phyloP scores from a whole-genome alignment of 73 alveolate species.

The Effrenium voratum region DNA sequence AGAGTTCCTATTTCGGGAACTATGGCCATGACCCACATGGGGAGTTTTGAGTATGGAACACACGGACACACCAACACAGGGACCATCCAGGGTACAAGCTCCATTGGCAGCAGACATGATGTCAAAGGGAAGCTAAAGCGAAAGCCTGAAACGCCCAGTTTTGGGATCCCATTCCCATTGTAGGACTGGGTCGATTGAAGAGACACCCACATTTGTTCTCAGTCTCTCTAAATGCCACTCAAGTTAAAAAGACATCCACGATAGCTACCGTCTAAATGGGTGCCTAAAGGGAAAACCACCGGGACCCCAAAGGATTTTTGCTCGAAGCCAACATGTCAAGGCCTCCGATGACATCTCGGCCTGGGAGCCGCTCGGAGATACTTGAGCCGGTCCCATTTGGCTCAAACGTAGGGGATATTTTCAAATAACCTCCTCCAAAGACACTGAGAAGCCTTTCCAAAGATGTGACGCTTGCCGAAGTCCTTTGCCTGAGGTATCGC shows the following conservation, averaged over 20 bases:
- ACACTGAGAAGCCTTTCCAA: too few relatives aligned
- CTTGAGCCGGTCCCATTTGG: too few relatives aligned
- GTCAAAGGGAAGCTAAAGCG: too few relatives aligned
- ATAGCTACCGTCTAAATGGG: neutral
- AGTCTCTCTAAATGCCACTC: neutral
- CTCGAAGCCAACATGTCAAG: neutral
- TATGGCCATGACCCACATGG: neutral
- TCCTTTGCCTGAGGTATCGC: too few relatives aligned
- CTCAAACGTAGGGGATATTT: too few relatives aligned
- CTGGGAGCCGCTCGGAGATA: slow-evolving; percentile 34
- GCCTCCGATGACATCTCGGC: slow-evolving; percentile 71
- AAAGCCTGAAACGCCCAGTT: neutral
- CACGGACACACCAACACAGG: too few relatives aligned
- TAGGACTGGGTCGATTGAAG: neutral
- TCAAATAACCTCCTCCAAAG: too few relatives aligned
- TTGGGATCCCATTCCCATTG: neutral
- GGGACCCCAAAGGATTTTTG: neutral
- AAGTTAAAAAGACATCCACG: neutral
- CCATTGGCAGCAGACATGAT: too few relatives aligned
- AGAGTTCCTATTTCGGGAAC: neutral
- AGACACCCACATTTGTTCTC: neutral
- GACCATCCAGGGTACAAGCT: too few relatives aligned
- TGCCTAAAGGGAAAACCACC: neutral
- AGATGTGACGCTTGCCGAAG: too few relatives aligned
- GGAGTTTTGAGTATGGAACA: neutral